Conservation (phyloP, 2,329 filamentous ascomycete species). For the Lizonia empirigonia region DNA sequence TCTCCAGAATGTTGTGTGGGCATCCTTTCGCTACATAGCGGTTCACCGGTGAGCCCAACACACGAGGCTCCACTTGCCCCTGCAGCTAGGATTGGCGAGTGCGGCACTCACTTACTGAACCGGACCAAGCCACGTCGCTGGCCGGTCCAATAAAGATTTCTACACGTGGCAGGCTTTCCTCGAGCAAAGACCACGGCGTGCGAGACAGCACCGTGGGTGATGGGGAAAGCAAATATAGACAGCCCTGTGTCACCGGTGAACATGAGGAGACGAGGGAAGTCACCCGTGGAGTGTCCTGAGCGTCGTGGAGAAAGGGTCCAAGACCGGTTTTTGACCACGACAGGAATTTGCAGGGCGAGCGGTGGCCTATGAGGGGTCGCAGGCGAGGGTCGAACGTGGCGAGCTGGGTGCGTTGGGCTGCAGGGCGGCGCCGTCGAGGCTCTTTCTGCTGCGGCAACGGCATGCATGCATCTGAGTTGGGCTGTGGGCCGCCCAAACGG, state of each 20-base stretch:
- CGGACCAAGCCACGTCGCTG: too few relatives aligned
- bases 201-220: too few relatives aligned
- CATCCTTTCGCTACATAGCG: conserved; percentile 8
- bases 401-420: conserved; percentile 25
- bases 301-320: conserved; percentile 7
- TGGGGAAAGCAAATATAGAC: conserved; percentile 4
- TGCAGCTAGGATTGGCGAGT: too few relatives aligned
- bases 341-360: conserved; percentile 1
- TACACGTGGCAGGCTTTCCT: conserved; percentile 27
- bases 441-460: conserved; percentile 18
- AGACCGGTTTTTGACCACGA: conserved; percentile 3
- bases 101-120: too few relatives aligned
- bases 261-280: conserved; percentile 8
- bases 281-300: conserved; percentile 16
- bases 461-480: conserved; percentile 19
- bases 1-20: not conserved
- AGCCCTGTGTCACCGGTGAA: conserved; percentile 8
- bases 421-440: conserved; percentile 24
- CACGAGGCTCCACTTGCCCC: not conserved
- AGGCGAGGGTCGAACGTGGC: conserved; percentile 8
- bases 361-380: not conserved
- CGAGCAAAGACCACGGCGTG: conserved; percentile 9
- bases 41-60: conserved; percentile 17
- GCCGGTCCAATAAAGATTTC: conserved; percentile 3
- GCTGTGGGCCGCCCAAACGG: conserved; percentile 17